Evolutionary conservation across 805 yeast species (phyloP), one percentile per base, ranked within the genome.

Genomic region (Sugiyamaella marilandica): DNA sequence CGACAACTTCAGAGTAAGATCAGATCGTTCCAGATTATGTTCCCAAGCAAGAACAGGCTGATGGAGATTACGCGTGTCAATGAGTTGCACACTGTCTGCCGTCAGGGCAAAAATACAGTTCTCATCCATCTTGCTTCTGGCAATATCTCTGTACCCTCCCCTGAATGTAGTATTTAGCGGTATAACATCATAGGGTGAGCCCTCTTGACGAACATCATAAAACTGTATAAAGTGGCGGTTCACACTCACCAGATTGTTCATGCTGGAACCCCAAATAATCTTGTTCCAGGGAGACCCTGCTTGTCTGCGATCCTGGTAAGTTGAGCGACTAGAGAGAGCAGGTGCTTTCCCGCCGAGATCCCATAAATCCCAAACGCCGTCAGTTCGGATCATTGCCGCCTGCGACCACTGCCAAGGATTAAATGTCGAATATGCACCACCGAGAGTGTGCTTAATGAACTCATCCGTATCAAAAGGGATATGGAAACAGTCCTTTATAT

Each of bases 11-110:
- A 83, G 59, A 0, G 87, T 74, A 1, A 77, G 75, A 59, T 87
- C 95, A 0, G 64, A 57, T 7, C 77, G 73, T 41, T 76, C 75
- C 19, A 85, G 66, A 55, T 70, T 78, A 65, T 89, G 96, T 55
- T 83, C 84, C 91, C 95, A 86, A 0, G 91, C 78, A 1, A 88
- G 61, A 1, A 79, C 54, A 53, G 85, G 73, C 31, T 68, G 68
- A n/a, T 80, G 62, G 2, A 68, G 65, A 8, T 57, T 62, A 1
- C 69, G 67, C 13, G 58, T 50, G 14, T 64, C 63, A 16, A 84
- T 59, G 74, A 90, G 70, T 0, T 81, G 75, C 7, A 90, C 49
- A 59, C 86, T 91, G 52, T 76, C 79, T 0, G 89, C 76, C 0
- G 95, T 87, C 26, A 89, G 67, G 5, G 86, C 60, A 39, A 85